Conservation (phyloP, 805 yeast species). For the Sugiyamaella valdiviana region DNA sequence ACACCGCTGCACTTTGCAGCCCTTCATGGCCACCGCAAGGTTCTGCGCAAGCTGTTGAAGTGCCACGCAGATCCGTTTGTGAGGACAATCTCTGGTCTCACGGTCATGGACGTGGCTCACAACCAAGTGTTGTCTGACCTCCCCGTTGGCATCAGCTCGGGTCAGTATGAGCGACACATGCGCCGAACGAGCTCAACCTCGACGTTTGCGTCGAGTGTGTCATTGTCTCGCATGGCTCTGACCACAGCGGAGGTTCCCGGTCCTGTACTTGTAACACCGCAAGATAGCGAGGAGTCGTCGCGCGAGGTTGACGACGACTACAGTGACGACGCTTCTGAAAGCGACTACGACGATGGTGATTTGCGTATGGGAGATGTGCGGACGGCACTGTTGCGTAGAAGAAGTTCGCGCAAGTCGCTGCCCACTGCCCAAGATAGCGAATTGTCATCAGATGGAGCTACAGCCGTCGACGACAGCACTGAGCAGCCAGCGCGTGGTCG, state of each 20-base stretch:
- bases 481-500: conserved; percentile 2
- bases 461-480: too few species aligned
- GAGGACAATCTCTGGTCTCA: conserved; percentile 44
- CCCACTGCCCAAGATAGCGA: neutral
- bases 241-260: neutral
- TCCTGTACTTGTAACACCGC: neutral
- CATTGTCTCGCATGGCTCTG: neutral
- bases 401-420: neutral
- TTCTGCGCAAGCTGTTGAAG: conserved; percentile 54
- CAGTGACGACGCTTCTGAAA: conserved; percentile 18
- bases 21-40: conserved; percentile 62
- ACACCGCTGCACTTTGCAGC: conserved; percentile 90
- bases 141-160: conserved; percentile 25
- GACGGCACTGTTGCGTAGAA: neutral
- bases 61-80: conserved; percentile 57
- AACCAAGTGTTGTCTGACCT: conserved; percentile 11
- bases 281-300: conserved; percentile 12
- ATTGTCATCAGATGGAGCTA: neutral
- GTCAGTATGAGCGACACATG: conserved; percentile 12
- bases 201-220: conserved; percentile 25
- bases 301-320: conserved; percentile 26
- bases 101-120: conserved; percentile 31
- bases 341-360: conserved; percentile 14
- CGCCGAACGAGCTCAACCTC: conserved; percentile 11
- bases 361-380: conserved; percentile 9